Evolutionary conservation across 768 basidiomycete species (phyloP).

Genomic region (Lactarius vividus): DNA sequence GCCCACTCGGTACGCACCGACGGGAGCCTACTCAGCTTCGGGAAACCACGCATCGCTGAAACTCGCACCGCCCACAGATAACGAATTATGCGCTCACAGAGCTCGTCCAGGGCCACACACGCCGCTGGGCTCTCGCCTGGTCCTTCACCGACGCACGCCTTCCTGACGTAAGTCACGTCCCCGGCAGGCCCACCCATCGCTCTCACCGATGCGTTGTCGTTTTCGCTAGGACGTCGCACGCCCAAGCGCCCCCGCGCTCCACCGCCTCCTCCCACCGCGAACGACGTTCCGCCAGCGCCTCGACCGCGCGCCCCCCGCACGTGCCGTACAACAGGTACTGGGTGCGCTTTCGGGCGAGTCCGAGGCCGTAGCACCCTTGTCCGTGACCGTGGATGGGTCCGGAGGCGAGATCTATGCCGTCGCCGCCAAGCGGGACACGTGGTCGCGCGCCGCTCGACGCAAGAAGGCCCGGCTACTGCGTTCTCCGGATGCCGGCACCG

Average conservation of each 20-base stretch:
- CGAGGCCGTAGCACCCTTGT: neutral
- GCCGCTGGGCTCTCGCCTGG: slow-evolving; percentile 94
- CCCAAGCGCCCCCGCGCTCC: slow-evolving; percentile 42
- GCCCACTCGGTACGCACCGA: slow-evolving; percentile 39
- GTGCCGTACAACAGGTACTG: slow-evolving; percentile 36
- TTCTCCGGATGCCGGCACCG: neutral
- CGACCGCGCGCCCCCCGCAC: slow-evolving; percentile 27
- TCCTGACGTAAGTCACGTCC: slow-evolving; percentile 70
- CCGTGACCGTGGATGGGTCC: neutral
- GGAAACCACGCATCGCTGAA: neutral
- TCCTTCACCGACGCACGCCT: slow-evolving; percentile 62
- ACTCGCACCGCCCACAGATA: slow-evolving; percentile 46
- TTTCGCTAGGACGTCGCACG: slow-evolving; percentile 39
- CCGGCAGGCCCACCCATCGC: neutral
- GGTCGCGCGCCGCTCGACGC: slow-evolving; percentile 67
- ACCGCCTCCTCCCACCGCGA: slow-evolving; percentile 53
- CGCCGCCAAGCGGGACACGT: slow-evolving; percentile 44
- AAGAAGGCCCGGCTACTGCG: slow-evolving; percentile 29
- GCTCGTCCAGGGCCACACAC: slow-evolving; percentile 82
- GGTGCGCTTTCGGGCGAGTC: slow-evolving; percentile 33
- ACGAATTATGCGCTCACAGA: slow-evolving; percentile 84
- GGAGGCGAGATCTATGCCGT: slow-evolving; percentile 10
- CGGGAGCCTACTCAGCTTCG: neutral
- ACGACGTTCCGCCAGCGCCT: slow-evolving; percentile 51
- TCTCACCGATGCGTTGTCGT: slow-evolving; percentile 39